A percentile compares a stretch with the other conserved stretches of the same genome.
These are phyloP conservation scores for Cerioporus squamosus DNA, from an alignment of 1,284 basidiomycete species.

Conservation along the genomic window DNA sequence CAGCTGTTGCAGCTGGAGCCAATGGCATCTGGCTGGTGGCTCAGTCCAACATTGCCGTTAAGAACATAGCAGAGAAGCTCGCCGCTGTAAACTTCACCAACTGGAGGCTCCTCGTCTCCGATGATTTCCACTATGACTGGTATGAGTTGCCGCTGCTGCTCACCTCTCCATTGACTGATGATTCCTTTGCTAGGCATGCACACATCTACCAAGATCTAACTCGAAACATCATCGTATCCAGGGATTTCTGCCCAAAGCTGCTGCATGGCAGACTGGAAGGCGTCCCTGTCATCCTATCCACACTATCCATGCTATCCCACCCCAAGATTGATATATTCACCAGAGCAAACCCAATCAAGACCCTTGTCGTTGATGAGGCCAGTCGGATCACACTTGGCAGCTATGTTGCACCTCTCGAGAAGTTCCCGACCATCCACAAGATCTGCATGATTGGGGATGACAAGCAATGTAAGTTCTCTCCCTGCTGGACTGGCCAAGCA, in stretches of 20 bases:
- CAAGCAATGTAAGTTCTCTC: constrained; percentile 61
- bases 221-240: constrained; percentile 54
- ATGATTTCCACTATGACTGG: constrained; percentile 66
- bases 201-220: constrained; percentile 59
- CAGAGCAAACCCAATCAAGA: constrained; percentile 35
- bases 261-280: constrained; percentile 35
- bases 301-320: constrained; percentile 72
- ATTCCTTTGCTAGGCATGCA: constrained; percentile 61
- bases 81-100: constrained; percentile 44
- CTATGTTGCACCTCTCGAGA: constrained; percentile 57
- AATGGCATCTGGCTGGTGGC: constrained; percentile 72
- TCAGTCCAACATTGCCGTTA: constrained; percentile 71
- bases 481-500: neutral
- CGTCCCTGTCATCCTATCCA: constrained; percentile 67
- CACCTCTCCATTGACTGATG: neutral
- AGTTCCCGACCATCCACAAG: constrained; percentile 54
- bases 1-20: constrained; percentile 39
- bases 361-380: constrained; percentile 49
- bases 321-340: constrained; percentile 33
- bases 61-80: constrained; percentile 71
- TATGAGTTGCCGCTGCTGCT: constrained; percentile 30
- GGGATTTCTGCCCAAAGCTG: constrained; percentile 39
- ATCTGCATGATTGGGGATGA: constrained; percentile 77
- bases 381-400: constrained; percentile 51
- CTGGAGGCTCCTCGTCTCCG: constrained; percentile 61